Conservation (phyloP, 1,284 basidiomycete genomes). For the Ganoderma lingzhi region DNA sequence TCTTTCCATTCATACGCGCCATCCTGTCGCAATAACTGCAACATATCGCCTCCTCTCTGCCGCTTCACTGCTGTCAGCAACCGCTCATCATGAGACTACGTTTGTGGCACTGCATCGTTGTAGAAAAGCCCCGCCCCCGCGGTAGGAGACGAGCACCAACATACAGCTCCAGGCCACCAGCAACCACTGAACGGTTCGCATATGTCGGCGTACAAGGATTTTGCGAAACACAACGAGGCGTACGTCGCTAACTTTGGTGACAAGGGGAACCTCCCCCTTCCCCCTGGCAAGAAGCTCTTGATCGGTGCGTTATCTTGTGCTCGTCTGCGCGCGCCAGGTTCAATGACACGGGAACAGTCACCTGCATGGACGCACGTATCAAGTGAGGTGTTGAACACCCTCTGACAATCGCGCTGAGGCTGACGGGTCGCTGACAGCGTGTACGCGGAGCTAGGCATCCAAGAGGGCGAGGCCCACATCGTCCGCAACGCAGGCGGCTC, state of each 20-base stretch:
- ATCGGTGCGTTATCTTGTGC: constrained; percentile 47
- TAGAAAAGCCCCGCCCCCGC: constrained; percentile 28
- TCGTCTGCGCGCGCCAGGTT: not conserved
- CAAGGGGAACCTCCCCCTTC: constrained; percentile 54
- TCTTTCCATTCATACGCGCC: constrained; percentile 17
- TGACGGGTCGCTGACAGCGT: constrained; percentile 47
- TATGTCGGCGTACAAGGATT: constrained; percentile 43
- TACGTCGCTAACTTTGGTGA: constrained; percentile 55
- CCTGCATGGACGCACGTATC: constrained; percentile 76
- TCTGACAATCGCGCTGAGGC: constrained; percentile 1
- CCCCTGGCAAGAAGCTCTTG: constrained; percentile 58
- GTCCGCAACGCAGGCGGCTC: constrained; percentile 74
- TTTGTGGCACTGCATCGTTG: not conserved
- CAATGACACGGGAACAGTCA: constrained; percentile 49
- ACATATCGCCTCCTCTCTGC: constrained; percentile 7
- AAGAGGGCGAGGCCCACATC: constrained; percentile 73
- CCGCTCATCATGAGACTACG: not conserved
- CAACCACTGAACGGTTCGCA: constrained; percentile 17
- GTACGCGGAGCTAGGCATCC: constrained; percentile 63
- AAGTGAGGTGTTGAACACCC: constrained; percentile 41
- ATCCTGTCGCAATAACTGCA: constrained; percentile 25
- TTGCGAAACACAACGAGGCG: constrained; percentile 46
- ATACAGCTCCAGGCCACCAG: constrained; percentile 13
- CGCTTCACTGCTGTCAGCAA: constrained; percentile 4
- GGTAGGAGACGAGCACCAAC: constrained; percentile 26